phyloP scores from a whole-genome alignment of 345 rosid genomes.

The Draba incana region DNA sequence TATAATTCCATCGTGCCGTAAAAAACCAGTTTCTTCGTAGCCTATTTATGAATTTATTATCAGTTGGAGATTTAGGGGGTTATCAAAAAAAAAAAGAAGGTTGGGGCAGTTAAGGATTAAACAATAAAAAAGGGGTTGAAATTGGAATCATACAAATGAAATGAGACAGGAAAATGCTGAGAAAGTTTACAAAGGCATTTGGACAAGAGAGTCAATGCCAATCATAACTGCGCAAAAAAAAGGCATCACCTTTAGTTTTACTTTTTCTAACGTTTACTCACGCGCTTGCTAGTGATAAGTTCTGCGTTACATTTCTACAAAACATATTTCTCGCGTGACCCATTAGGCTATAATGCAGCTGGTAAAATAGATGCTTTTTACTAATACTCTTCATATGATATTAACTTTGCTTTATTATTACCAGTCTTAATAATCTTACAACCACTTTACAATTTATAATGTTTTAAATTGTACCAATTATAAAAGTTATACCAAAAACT shows the following conservation, averaged over 20 bases:
- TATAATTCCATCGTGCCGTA: slow-evolving; percentile 37
- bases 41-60: slow-evolving; percentile 6
- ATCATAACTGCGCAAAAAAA: slow-evolving; percentile 41
- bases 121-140: slow-evolving; percentile 27
- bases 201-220: slow-evolving; percentile 51
- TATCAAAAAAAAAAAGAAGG: slow-evolving; percentile 16
- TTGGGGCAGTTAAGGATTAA: slow-evolving; percentile 38
- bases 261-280: slow-evolving; percentile 33
- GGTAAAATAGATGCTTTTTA: background rate
- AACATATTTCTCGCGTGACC: slow-evolving; percentile 29
- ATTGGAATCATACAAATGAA: slow-evolving; percentile 37
- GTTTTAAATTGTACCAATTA: too few species aligned
- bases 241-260: slow-evolving; percentile 18
- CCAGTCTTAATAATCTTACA: too few species aligned
- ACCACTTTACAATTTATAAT: too few species aligned
- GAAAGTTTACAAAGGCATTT: slow-evolving; percentile 43
- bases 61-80: slow-evolving; percentile 11
- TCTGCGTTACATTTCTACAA: slow-evolving; percentile 4
- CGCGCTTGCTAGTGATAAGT: slow-evolving; percentile 30
- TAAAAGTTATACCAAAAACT: too few species aligned
- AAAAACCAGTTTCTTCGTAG: slow-evolving; percentile 30
- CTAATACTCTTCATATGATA: background rate
- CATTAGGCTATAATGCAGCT: slow-evolving; percentile 20
- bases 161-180: slow-evolving; percentile 40
- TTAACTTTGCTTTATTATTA: too few species aligned